phyloP scores from a whole-genome alignment of 2,329 filamentous ascomycete genomes.

The Fusarium musae region DNA sequence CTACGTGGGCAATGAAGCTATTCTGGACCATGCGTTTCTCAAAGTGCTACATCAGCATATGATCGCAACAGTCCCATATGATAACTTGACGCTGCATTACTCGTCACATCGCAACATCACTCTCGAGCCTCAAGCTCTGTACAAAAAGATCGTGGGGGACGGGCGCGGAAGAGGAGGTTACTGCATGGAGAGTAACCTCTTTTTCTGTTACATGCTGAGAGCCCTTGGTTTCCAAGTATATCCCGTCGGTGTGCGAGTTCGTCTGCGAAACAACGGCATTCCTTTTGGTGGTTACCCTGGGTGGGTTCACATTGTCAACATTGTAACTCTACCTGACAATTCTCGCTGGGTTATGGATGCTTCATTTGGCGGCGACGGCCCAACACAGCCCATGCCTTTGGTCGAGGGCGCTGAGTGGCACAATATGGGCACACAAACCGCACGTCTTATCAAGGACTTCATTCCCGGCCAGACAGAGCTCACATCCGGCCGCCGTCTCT shows the following conservation, averaged over 20 bases:
- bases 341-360: constrained; percentile 68
- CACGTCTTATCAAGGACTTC: constrained; percentile 63
- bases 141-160: constrained; percentile 59
- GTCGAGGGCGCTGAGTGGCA: constrained; percentile 53
- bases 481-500: constrained; percentile 58
- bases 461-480: constrained; percentile 58
- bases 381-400: constrained; percentile 67
- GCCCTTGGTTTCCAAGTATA: constrained; percentile 65
- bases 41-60: constrained; percentile 56
- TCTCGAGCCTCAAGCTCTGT: constrained; percentile 60
- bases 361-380: constrained; percentile 71
- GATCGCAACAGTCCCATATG: constrained; percentile 64
- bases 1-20: constrained; percentile 42
- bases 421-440: constrained; percentile 66
- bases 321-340: constrained; percentile 63
- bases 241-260: constrained; percentile 64
- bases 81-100: constrained; percentile 67
- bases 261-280: constrained; percentile 52
- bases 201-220: constrained; percentile 64
- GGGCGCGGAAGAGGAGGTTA: constrained; percentile 64
- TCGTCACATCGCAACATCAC: constrained; percentile 50
- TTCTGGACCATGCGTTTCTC: constrained; percentile 49
- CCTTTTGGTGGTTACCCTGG: constrained; percentile 42
- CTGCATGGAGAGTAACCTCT: constrained; percentile 68
- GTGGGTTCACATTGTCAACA: constrained; percentile 66